Evolutionary conservation across 192 early-diverging fungal species (phyloP).

Genomic region (Spizellomyces punctatus): DNA sequence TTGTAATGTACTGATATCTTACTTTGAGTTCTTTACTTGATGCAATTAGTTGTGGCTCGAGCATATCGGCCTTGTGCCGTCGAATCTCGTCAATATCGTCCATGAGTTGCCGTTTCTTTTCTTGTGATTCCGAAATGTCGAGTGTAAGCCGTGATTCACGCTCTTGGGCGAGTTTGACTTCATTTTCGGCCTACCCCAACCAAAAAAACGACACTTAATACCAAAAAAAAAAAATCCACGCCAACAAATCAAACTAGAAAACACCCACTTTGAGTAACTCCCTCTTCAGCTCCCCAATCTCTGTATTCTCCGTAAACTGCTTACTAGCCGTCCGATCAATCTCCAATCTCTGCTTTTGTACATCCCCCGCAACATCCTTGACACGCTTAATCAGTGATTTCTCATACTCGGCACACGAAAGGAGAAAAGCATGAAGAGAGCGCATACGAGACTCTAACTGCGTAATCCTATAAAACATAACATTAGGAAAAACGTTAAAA

Average conservation of each 20-base stretch:
- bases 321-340: slow-evolving; percentile 52
- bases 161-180: slow-evolving; percentile 55
- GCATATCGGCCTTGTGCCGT: slow-evolving; percentile 66
- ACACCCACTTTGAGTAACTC: slow-evolving; percentile 57
- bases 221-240: no score
- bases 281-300: slow-evolving; percentile 63
- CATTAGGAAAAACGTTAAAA: background rate
- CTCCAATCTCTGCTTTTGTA: slow-evolving; percentile 56
- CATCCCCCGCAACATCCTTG: slow-evolving; percentile 47
- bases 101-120: slow-evolving; percentile 41
- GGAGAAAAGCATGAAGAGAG: slow-evolving; percentile 44
- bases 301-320: slow-evolving; percentile 55
- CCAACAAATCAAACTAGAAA: no score
- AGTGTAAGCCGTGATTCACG: slow-evolving; percentile 51
- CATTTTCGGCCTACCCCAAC: slow-evolving; percentile 53
- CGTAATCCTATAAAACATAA: slow-evolving; percentile 32
- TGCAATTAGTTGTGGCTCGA: slow-evolving; percentile 63
- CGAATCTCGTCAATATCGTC: slow-evolving; percentile 66
- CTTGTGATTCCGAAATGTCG: slow-evolving; percentile 55
- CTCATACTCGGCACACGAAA: slow-evolving; percentile 49
- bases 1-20: slow-evolving; percentile 6
- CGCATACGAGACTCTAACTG: slow-evolving; percentile 44
- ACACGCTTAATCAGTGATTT: slow-evolving; percentile 52
- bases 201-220: no score
- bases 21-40: slow-evolving; percentile 66